Conservation (phyloP, 2,329 filamentous ascomycete species). For the Colletotrichum phormii region DNA sequence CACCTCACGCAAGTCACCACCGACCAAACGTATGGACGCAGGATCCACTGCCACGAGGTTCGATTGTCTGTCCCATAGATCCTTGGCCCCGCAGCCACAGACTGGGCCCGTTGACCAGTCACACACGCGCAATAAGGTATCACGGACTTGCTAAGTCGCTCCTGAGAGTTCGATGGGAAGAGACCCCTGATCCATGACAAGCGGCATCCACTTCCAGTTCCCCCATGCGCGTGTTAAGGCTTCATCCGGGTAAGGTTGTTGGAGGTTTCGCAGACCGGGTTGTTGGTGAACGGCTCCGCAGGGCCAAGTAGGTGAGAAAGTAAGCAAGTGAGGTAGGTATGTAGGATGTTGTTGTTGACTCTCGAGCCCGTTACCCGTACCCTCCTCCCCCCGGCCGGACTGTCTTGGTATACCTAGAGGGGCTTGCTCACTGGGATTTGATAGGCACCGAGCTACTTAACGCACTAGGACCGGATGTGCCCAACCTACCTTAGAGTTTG, state of each 20-base stretch:
- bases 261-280: neutral
- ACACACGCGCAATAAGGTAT: neutral
- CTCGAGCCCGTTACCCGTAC: slow-evolving; percentile 8
- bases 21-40: no score
- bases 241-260: neutral
- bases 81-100: neutral
- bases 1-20: neutral
- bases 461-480: slow-evolving; percentile 8
- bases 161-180: neutral
- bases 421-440: neutral
- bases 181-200: slow-evolving; percentile 1
- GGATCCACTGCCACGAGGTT: slow-evolving; percentile 20
- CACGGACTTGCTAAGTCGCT: neutral
- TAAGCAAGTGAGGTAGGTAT: no score
- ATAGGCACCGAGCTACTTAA: neutral
- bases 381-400: neutral
- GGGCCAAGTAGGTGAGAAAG: no score
- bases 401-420: neutral
- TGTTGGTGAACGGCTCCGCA: neutral
- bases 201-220: neutral
- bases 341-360: neutral
- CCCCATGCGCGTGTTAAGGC: neutral
- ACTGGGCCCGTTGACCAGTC: neutral
- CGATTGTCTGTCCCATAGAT: neutral
- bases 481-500: slow-evolving; percentile 3